Conservation (phyloP, 805 yeast genomes). For the Scheffersomyces spartinae region DNA sequence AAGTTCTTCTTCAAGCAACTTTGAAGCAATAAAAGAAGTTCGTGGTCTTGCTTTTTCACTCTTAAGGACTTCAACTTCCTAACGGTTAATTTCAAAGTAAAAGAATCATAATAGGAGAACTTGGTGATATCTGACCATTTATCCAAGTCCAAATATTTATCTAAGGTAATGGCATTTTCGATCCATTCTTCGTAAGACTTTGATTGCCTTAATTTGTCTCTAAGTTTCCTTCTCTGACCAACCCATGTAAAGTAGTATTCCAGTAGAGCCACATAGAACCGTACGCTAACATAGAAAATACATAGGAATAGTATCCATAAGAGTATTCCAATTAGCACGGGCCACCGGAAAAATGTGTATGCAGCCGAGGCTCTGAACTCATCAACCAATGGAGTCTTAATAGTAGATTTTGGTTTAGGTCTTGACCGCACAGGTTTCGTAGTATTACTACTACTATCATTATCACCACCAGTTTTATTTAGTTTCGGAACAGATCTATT, state of each 20-base stretch:
- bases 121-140: slow-evolving; percentile 52
- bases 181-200: slow-evolving; percentile 52
- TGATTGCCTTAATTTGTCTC: slow-evolving; percentile 39
- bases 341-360: slow-evolving; percentile 48
- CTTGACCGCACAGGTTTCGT: no score
- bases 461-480: no score
- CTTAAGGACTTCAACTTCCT: slow-evolving; percentile 27
- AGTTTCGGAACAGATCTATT: slow-evolving; percentile 2
- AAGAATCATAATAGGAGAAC: slow-evolving; percentile 60
- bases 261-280: slow-evolving; percentile 51
- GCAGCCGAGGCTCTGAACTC: slow-evolving; percentile 26
- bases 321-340: slow-evolving; percentile 40
- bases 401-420: slow-evolving; percentile 2
- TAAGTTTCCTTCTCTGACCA: slow-evolving; percentile 39
- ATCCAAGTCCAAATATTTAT: slow-evolving; percentile 44
- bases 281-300: slow-evolving; percentile 35
- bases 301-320: slow-evolving; percentile 45
- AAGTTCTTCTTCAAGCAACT: slow-evolving; percentile 62
- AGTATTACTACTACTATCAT: no score
- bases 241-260: slow-evolving; percentile 52
- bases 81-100: slow-evolving; percentile 40
- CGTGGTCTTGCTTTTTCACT: slow-evolving; percentile 23
- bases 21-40: slow-evolving; percentile 44
- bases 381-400: slow-evolving; percentile 11
- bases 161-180: slow-evolving; percentile 44